Conservation (phyloP, 306 rosid species). For the Rosa multiflora region DNA sequence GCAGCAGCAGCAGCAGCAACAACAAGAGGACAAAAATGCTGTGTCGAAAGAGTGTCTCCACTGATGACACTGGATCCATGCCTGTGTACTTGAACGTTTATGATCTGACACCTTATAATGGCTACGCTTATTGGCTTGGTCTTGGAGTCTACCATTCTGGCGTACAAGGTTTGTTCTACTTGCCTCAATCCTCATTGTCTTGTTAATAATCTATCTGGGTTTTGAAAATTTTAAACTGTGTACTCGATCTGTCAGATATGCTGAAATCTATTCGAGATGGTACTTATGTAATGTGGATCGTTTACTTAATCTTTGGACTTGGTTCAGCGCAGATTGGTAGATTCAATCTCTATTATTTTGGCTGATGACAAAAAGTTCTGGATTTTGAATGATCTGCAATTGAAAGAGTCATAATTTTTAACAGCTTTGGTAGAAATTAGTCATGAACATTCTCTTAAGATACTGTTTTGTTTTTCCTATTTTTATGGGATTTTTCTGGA, state of each 20-base stretch:
- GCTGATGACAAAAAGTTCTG: conserved; percentile 15
- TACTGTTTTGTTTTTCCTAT: background rate
- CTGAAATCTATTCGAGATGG: background rate
- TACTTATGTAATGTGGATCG: background rate
- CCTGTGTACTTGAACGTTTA: conserved; percentile 87
- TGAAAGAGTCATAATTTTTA: background rate
- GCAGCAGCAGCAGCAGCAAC: background rate
- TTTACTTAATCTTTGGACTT: background rate
- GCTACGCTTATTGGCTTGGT: conserved; percentile 94
- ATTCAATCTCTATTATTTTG: conserved; percentile 9
- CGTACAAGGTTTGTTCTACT: conserved; percentile 56
- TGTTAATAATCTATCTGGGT: background rate
- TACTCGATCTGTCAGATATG: background rate
- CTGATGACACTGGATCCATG: conserved; percentile 57
- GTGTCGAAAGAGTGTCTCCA: conserved; percentile 54
- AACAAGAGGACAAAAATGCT: conserved; percentile 36
- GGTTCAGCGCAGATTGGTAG: background rate
- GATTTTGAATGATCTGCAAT: conserved; percentile 5
- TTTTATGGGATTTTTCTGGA: background rate
- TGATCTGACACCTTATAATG: conserved; percentile 88
- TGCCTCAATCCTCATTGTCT: background rate
- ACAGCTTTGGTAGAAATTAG: background rate
- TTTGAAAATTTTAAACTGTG: background rate
- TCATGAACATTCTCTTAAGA: background rate
- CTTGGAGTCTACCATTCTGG: conserved; percentile 96